Conservation (phyloP, 768 basidiomycete species). For the Auricularia sp. region DNA sequence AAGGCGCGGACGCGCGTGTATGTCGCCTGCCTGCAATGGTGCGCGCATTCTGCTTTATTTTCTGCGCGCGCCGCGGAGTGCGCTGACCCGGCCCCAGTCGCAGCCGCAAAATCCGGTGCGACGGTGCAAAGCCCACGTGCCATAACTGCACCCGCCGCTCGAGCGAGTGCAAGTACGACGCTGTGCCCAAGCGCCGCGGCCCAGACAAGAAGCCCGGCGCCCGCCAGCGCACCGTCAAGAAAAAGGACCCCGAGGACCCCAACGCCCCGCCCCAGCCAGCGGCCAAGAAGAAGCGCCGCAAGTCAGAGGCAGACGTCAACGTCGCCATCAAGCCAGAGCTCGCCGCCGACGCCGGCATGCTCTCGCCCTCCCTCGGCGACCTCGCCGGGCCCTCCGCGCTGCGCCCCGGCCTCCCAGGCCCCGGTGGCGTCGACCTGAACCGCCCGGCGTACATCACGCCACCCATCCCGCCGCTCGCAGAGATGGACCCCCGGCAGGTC, state of each 20-base stretch:
- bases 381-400: not conserved
- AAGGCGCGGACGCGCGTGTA: constrained; percentile 64
- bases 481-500: not conserved
- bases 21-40: constrained; percentile 76
- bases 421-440: not conserved
- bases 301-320: not conserved
- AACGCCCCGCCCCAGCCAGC: not conserved
- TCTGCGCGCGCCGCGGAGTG: not conserved
- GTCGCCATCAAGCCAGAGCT: not conserved
- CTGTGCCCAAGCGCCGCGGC: constrained; percentile 65
- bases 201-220: constrained; percentile 75
- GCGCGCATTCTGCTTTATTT: constrained; percentile 11
- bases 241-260: constrained; percentile 13
- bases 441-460: not conserved
- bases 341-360: not conserved
- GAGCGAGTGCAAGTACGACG: constrained; percentile 55
- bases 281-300: constrained; percentile 3
- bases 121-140: constrained; percentile 68
- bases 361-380: not conserved
- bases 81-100: constrained; percentile 34
- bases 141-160: constrained; percentile 57
- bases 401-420: not conserved
- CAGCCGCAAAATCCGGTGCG: constrained; percentile 69
- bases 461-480: not conserved
- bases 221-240: constrained; percentile 43